Conservation (phyloP, 352 stramenopile genomes). For the Globisporangium radiosum region DNA sequence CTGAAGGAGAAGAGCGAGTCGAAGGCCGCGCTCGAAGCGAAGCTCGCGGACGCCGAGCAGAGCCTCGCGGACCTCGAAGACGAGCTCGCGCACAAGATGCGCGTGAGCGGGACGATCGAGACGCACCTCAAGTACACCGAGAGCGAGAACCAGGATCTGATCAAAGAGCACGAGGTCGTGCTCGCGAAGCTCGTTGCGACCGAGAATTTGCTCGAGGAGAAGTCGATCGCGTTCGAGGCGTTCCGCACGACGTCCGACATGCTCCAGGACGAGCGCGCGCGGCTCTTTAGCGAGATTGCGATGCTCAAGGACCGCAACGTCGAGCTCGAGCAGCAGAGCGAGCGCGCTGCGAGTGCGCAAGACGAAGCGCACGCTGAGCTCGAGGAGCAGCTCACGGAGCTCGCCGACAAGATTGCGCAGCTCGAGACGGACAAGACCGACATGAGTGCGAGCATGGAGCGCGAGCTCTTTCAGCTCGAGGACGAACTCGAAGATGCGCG, state of each 20-base stretch:
- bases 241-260: constrained; percentile 55
- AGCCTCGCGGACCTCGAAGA: constrained; percentile 44
- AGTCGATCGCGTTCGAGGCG: constrained; percentile 53
- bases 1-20: constrained; percentile 44
- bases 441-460: constrained; percentile 14
- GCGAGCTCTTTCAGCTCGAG: constrained; percentile 19
- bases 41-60: constrained; percentile 38
- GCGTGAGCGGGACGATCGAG: constrained; percentile 43
- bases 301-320: constrained; percentile 43
- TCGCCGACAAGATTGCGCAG: constrained; percentile 54
- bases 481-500: constrained; percentile 43
- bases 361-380: constrained; percentile 44
- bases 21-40: constrained; percentile 38
- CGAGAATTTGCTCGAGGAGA: constrained; percentile 48
- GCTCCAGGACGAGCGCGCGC: constrained; percentile 49
- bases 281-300: constrained; percentile 47
- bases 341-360: constrained; percentile 32
- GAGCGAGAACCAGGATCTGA: constrained; percentile 39
- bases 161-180: constrained; percentile 35
- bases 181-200: constrained; percentile 43
- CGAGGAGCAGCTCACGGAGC: constrained; percentile 46
- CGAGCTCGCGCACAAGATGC: constrained; percentile 48
- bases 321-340: constrained; percentile 35
- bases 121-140: constrained; percentile 35
- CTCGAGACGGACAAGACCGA: constrained; percentile 39